Base-by-base conservation (phyloP, 768 basidiomycete species). In the Pholiota microspora region DNA sequence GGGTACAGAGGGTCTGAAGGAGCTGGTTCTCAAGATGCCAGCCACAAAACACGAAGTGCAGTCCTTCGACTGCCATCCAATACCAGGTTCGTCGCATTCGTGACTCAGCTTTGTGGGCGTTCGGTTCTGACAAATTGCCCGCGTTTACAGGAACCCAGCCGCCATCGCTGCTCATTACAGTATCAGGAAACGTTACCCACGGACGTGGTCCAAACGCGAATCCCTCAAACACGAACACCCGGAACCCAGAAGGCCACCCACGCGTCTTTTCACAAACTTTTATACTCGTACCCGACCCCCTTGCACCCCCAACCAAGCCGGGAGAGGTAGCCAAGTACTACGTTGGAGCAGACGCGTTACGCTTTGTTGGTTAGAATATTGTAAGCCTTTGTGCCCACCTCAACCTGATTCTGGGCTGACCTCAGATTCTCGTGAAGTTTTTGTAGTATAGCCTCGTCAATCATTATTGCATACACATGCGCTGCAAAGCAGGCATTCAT, bases 241-340 rank as follows among this genome's bases (percentile, higher is more conserved):
- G 80, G 63, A 79, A 76, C 16, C 73, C 85, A 15, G 91, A 93
- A 52, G 88, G 83, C 9, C 89, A 91, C 34, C 86, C 92, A 7
- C 82, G 92, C 34, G 89, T 92, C 47, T 94, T 94, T 70, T 86
- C 87, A 15, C 92, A 94, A 69, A 89, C 90, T 5, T 94, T 94
- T 64, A 82, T 94, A 75, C 84, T 94, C 31, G 82, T 86, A 8
- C 89, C 89, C 3, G 89, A 92, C 65, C 75, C 88, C 2, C 77
- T 75, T 38, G 83, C 85, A 27, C 77, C 86, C 2, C 77, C 83
- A 15, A 77, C 78, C 1, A 85, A 84, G 56, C 77, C 80, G 4
- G 89, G 86, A 53, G 88, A 89, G 64, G 81, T 89, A 0, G 87
- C 88, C 7, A 92, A 88, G 66, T 93, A 93, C 66, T 93, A 88